Evolutionary conservation across 1,284 basidiomycete genomes (phyloP).

Genomic region (Sphagnurus paluster): DNA sequence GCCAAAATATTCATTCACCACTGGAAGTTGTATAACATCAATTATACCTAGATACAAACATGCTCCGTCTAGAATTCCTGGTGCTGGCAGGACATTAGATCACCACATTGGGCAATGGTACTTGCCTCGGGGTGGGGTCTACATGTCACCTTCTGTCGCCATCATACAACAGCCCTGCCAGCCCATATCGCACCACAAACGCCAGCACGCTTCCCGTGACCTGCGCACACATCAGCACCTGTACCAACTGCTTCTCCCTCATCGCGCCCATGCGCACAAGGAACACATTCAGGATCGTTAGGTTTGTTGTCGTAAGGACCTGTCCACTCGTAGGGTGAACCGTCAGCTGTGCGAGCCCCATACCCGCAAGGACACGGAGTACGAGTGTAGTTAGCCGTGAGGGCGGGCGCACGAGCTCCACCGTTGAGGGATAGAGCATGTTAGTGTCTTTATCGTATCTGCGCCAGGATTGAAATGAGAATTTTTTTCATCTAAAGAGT

Average conservation of each 20-base stretch:
- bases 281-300: slow-evolving; percentile 87
- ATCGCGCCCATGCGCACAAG: slow-evolving; percentile 79
- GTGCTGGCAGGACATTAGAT: too few relatives aligned
- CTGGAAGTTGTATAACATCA: too few relatives aligned
- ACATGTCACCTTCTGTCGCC: slow-evolving; percentile 82
- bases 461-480: neutral
- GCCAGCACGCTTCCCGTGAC: slow-evolving; percentile 73
- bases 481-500: slow-evolving; percentile 4
- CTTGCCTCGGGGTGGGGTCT: too few relatives aligned
- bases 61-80: too few relatives aligned
- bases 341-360: slow-evolving; percentile 72
- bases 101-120: too few relatives aligned
- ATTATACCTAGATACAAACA: too few relatives aligned
- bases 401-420: slow-evolving; percentile 59
- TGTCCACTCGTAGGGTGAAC: slow-evolving; percentile 50
- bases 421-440: slow-evolving; percentile 73
- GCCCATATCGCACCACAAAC: slow-evolving; percentile 84
- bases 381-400: slow-evolving; percentile 51
- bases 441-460: slow-evolving; percentile 78
- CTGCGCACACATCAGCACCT: slow-evolving; percentile 69
- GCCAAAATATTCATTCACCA: too few relatives aligned
- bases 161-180: slow-evolving; percentile 86
- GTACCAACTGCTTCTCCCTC: slow-evolving; percentile 76
- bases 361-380: slow-evolving; percentile 56
- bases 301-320: slow-evolving; percentile 76